Base-by-base conservation (phyloP, 805 yeast genomes). In the Hanseniaspora occidentalis region DNA sequence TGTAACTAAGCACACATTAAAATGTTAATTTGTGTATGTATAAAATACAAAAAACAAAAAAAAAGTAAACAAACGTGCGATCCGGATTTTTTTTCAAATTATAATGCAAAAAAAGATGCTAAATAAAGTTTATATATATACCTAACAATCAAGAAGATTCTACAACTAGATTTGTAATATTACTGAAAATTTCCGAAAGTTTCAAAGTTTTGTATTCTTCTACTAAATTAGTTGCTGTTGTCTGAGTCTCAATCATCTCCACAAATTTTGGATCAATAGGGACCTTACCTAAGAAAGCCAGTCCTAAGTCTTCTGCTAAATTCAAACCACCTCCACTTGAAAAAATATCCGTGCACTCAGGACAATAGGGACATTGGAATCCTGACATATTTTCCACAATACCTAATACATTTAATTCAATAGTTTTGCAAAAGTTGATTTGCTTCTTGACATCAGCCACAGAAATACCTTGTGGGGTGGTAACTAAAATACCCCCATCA, bases 341-440 rank as follows among this genome's bases (percentile, higher is more conserved):
- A 57, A 92, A 92, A 19, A 92, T 83, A 56, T 88, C 79, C 3
- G 96, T 86, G 56, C 89, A 80, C 54, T 89, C 97, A 1, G 80
- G 73, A 57, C 99, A 92, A 56, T 76, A 75, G 0, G 98, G 98
- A 56, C 99, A 92, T 3, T 86, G 77, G 53, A 84, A 92, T 1
- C 99, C 99, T 38, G 94, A 77, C 98, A 92, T 89, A 53, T 92
- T 92, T 57, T 92, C 99, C 8, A 92, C 74, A 3, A 92, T 73
- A 0, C 99, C 99, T 41, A 92, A 56, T 1, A 89, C 72, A 20
- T 70, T 67, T 50, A 92, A 76, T 41, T 77, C 77, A 26, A 89
- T 96, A 57, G 89, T 89, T 33, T 67, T 68, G 60, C 98, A 92
- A 54, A 89, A 92, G 53, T 84, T 85, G 40, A 92, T 77, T 64